Percentiles rank a stretch among this genome's conserved stretches.
Conservation (phyloP, 306 rosid species). For the Elaeagnus macrophylla region DNA sequence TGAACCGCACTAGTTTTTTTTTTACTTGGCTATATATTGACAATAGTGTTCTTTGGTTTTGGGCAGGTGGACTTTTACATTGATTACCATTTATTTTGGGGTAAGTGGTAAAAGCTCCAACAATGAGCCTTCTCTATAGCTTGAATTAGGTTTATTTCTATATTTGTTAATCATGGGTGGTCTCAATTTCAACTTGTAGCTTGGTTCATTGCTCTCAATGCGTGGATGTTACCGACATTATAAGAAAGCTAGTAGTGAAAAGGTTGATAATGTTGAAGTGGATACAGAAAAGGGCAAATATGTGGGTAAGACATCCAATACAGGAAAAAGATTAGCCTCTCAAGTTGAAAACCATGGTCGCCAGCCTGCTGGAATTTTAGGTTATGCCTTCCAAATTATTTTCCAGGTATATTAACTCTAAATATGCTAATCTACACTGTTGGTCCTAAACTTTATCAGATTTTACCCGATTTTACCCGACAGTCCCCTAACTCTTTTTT, state of each 20-base stretch:
- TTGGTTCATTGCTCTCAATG: constrained; percentile 78
- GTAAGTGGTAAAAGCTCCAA: constrained; percentile 39
- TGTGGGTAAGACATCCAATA: constrained; percentile 24
- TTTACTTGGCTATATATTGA: not conserved
- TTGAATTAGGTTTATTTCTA: constrained; percentile 2
- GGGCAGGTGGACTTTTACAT: constrained; percentile 86
- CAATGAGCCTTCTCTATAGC: constrained; percentile 11
- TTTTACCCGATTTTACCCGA: too few relatives aligned
- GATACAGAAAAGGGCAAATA: constrained; percentile 60
- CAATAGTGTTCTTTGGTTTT: constrained; percentile 13
- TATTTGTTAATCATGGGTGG: constrained; percentile 8
- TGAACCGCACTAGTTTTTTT: not conserved
- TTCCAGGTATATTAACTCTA: constrained; percentile 50
- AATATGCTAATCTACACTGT: too few relatives aligned
- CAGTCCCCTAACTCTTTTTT: too few relatives aligned
- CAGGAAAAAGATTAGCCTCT: constrained; percentile 29
- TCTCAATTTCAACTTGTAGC: constrained; percentile 31
- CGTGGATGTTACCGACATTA: constrained; percentile 71
- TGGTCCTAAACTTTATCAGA: too few relatives aligned
- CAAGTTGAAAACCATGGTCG: constrained; percentile 31
- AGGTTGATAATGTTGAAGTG: constrained; percentile 61
- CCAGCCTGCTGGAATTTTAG: constrained; percentile 65
- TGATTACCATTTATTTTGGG: constrained; percentile 85
- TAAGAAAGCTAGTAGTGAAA: constrained; percentile 71
- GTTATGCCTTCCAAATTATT: constrained; percentile 73